Evolutionary conservation across 2,329 filamentous ascomycete genomes (phyloP).

Genomic region (Alternaria ventricosa): DNA sequence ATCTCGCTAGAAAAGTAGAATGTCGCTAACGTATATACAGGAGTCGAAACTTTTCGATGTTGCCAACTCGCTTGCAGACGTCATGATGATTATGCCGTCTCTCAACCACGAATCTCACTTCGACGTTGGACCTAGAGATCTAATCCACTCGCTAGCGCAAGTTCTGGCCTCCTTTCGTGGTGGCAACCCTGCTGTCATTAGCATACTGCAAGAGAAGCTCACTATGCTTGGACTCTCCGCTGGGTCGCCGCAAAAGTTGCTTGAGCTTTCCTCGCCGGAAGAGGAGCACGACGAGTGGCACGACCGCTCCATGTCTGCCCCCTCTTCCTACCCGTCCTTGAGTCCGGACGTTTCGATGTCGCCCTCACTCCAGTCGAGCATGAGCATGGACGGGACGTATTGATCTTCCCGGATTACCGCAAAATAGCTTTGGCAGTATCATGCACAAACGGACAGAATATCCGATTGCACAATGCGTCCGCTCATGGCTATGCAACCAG

Average conservation of each 20-base stretch:
- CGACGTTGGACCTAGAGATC: slow-evolving; percentile 40
- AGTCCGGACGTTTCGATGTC: slow-evolving; percentile 11
- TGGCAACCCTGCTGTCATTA: slow-evolving; percentile 44
- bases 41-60: slow-evolving; percentile 47
- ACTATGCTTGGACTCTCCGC: slow-evolving; percentile 33
- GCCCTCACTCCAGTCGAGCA: slow-evolving; percentile 19
- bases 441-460: neutral
- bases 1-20: neutral
- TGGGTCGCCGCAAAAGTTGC: slow-evolving; percentile 37
- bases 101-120: slow-evolving; percentile 42
- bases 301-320: slow-evolving; percentile 24
- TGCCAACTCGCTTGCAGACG: slow-evolving; percentile 44
- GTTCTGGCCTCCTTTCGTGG: slow-evolving; percentile 41
- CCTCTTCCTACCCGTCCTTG: slow-evolving; percentile 21
- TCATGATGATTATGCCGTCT: slow-evolving; percentile 46
- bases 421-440: neutral
- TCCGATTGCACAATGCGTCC: neutral
- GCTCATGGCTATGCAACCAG: neutral
- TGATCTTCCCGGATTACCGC: neutral
- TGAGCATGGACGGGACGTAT: slow-evolving; percentile 24
- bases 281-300: slow-evolving; percentile 40
- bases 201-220: slow-evolving; percentile 43
- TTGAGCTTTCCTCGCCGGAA: slow-evolving; percentile 42
- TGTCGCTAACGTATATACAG: slow-evolving; percentile 15
- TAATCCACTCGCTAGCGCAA: slow-evolving; percentile 42